Evolutionary conservation across 2,329 filamentous ascomycete genomes (phyloP).

Genomic region (Helotiales sp.): DNA sequence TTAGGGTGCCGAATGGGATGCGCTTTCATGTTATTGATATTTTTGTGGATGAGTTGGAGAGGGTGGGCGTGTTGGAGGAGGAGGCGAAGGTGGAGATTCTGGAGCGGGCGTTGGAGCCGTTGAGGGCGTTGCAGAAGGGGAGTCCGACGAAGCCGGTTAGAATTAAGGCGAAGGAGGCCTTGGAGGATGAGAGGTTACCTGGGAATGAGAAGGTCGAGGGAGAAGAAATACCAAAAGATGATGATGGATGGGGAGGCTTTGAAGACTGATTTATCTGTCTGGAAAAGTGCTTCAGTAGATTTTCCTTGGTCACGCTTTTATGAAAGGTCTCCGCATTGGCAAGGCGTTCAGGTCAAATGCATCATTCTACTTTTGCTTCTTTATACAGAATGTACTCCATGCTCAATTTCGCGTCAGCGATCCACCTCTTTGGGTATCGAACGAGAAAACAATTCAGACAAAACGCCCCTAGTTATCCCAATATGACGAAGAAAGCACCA

Average conservation of each 20-base stretch:
- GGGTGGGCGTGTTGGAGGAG: slow-evolving; percentile 59
- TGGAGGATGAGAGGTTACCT: slow-evolving; percentile 75
- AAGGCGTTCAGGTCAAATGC: slow-evolving; percentile 33
- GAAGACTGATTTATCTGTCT: slow-evolving; percentile 35
- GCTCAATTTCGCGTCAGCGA: slow-evolving; percentile 20
- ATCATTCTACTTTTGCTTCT: slow-evolving; percentile 25
- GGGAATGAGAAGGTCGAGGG: slow-evolving; percentile 56
- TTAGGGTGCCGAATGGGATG: slow-evolving; percentile 76
- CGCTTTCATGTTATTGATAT: slow-evolving; percentile 88
- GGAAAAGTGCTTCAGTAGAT: neutral
- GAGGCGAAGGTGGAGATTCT: slow-evolving; percentile 44
- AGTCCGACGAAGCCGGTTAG: slow-evolving; percentile 75
- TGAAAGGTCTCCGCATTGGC: slow-evolving; percentile 22
- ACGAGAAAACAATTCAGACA: slow-evolving; percentile 28
- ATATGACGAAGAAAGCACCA: neutral
- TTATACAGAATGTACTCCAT: slow-evolving; percentile 25
- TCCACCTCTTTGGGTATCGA: slow-evolving; percentile 34
- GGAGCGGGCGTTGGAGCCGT: slow-evolving; percentile 49
- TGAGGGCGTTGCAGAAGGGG: slow-evolving; percentile 50
- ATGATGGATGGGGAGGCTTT: slow-evolving; percentile 45
- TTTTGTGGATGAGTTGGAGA: slow-evolving; percentile 88
- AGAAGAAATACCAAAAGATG: slow-evolving; percentile 46
- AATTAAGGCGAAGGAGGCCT: slow-evolving; percentile 68
- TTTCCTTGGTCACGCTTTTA: slow-evolving; percentile 2
- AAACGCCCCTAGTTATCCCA: slow-evolving; percentile 14